Conservation (phyloP, 2,329 filamentous ascomycete species). For the Lanzia echinophila region DNA sequence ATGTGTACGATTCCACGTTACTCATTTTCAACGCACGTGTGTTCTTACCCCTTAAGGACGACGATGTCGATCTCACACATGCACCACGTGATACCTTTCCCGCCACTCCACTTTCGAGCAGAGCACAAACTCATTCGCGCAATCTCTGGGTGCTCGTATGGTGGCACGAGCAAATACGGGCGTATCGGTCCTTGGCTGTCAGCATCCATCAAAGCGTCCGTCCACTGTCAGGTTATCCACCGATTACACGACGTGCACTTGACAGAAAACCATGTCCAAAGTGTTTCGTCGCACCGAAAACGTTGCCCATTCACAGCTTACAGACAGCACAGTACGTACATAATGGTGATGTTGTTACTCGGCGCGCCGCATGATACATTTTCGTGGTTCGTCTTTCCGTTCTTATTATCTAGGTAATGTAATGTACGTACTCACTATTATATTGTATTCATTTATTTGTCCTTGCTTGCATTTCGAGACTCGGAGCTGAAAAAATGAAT, state of each 20-base stretch:
- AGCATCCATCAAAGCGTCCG: background rate
- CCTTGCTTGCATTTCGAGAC: background rate
- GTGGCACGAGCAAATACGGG: too few relatives aligned
- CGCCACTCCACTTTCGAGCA: too few relatives aligned
- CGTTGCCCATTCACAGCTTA: constrained; percentile 1
- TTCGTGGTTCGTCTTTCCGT: constrained; percentile 3
- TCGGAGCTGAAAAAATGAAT: background rate
- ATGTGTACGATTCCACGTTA: too few relatives aligned
- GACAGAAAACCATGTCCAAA: constrained; percentile 1
- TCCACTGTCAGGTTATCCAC: background rate
- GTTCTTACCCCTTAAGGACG: too few relatives aligned
- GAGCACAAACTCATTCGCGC: too few relatives aligned
- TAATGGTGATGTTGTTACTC: background rate
- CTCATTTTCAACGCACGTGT: too few relatives aligned
- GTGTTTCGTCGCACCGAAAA: background rate
- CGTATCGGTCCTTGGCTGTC: too few relatives aligned
- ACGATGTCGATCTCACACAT: too few relatives aligned
- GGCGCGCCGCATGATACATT: constrained; percentile 4
- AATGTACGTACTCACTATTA: background rate
- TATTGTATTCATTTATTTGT: background rate
- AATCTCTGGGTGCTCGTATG: too few relatives aligned
- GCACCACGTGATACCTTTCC: too few relatives aligned
- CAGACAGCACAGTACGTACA: background rate
- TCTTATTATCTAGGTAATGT: background rate
- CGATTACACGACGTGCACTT: background rate